phyloP scores from a whole-genome alignment of 768 basidiomycete species.

The Termitomyces sp. region DNA sequence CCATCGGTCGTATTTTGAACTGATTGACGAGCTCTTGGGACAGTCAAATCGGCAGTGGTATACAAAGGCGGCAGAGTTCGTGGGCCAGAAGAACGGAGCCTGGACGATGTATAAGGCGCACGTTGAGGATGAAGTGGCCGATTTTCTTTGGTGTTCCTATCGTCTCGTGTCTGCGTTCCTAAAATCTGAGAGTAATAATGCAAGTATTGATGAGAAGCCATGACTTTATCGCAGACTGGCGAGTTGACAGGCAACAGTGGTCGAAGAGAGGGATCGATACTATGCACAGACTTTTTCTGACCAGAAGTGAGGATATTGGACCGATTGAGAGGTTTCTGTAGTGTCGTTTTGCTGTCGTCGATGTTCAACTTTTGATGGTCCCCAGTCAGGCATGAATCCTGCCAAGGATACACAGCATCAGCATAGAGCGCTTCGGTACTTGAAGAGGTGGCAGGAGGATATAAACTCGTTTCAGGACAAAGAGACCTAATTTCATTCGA shows the following conservation, averaged over 20 bases:
- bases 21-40: background rate
- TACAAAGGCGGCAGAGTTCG: constrained; percentile 3
- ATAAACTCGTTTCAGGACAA: background rate
- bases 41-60: background rate
- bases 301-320: background rate
- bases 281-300: background rate
- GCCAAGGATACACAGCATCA: background rate
- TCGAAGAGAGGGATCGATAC: background rate
- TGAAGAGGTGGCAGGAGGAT: background rate
- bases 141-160: constrained; percentile 8
- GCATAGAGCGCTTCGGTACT: background rate
- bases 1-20: background rate
- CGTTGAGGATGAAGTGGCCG: background rate
- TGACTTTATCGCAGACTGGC: background rate
- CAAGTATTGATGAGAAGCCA: background rate
- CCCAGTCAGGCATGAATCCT: background rate
- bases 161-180: background rate
- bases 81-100: constrained; percentile 3
- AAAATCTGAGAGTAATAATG: background rate
- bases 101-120: background rate
- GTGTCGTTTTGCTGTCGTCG: background rate
- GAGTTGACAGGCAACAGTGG: background rate
- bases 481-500: background rate
- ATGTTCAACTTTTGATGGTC: background rate
- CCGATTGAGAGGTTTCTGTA: background rate